Evolutionary conservation across 2,329 filamentous ascomycete species (phyloP).

Genomic region (Aspergillus pseudoviridinutans): DNA sequence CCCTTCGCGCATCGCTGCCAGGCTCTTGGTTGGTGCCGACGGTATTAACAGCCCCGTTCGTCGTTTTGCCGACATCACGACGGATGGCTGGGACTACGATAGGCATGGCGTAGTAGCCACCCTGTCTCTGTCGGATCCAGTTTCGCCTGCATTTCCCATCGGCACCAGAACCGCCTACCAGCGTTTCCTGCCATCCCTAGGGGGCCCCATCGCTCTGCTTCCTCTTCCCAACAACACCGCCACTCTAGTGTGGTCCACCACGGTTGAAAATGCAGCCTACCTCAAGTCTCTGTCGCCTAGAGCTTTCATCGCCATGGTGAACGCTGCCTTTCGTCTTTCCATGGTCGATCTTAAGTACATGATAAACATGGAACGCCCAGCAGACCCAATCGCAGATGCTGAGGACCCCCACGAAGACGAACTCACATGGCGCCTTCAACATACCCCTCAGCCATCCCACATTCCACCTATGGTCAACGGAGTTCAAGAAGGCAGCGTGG

Average conservation of each 20-base stretch:
- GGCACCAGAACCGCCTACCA: conserved; percentile 79
- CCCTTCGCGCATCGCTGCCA: conserved; percentile 63
- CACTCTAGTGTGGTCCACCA: conserved; percentile 93
- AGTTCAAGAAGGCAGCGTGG: conserved; percentile 75
- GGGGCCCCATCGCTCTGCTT: conserved; percentile 82
- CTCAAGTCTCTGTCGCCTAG: conserved; percentile 69
- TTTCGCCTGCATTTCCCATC: conserved; percentile 22
- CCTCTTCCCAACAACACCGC: conserved; percentile 79
- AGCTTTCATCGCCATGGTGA: conserved; percentile 84
- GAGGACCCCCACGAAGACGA: conserved; percentile 63
- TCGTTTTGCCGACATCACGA: conserved; percentile 79
- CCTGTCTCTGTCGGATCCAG: conserved; percentile 59
- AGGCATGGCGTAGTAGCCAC: conserved; percentile 90
- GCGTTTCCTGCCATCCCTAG: conserved; percentile 76
- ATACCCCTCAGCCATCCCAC: conserved; percentile 56
- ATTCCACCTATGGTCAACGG: conserved; percentile 64
- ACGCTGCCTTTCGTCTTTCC: conserved; percentile 82
- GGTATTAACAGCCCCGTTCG: conserved; percentile 93
- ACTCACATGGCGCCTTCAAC: conserved; percentile 73
- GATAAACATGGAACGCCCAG: conserved; percentile 57
- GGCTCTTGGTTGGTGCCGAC: conserved; percentile 87
- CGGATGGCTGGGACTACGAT: conserved; percentile 88
- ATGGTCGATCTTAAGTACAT: conserved; percentile 79
- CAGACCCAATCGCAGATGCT: conserved; percentile 10
- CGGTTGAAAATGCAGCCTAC: conserved; percentile 69